Base-by-base conservation (phyloP, 331 rosid genomes). In the Acacia pycnantha region DNA sequence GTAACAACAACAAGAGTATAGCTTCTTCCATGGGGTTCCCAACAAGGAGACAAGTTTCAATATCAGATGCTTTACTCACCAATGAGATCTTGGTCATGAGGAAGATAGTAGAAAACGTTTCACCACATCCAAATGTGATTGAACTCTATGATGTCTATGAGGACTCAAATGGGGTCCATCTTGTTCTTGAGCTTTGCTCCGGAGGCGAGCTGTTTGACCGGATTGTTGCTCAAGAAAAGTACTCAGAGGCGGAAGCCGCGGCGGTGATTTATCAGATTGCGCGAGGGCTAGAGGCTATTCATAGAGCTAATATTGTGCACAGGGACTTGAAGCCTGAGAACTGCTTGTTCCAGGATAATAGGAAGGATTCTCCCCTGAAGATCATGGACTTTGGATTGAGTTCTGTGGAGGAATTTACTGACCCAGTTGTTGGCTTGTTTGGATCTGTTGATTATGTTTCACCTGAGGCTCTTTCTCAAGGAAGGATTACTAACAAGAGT, bases 371-470 rank as follows among this genome's bases (percentile, higher is more conserved):
- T 47, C 86, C 97, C 27, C 81, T 91, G 84, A 95, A 95, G 91
- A 95, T 95, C 76, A 95, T 93, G 98, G 98, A 93, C 74, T 95
- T 95, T 51, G 98, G 98, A 5, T 85, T 93, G 75, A 95, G 98
- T 71, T 93, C 94, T 70, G 97, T 90, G 54, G 98, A 93, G 62
- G 98, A 93, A 53, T 93, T 90, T 70, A 95, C 94, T 46, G 97
- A 95, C 85, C 98, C 96, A 29, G 93, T 93, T 86, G 94, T 93
- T 83, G 98, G 98, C 24, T 88, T 93, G 91, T 95, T 95, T 88
- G 98, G 98, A 75, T 95, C 98, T 80, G 92, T 93, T 47, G 98
- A 95, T 71, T 95, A 92, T 80, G 97, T 94, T 58, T 95, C 98
- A 61, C 98, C 98, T 1, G 98, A 95, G 84, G 98, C 98, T 22